Base-by-base conservation (phyloP, 805 yeast genomes). In the Zygosaccharomyces bisporus region DNA sequence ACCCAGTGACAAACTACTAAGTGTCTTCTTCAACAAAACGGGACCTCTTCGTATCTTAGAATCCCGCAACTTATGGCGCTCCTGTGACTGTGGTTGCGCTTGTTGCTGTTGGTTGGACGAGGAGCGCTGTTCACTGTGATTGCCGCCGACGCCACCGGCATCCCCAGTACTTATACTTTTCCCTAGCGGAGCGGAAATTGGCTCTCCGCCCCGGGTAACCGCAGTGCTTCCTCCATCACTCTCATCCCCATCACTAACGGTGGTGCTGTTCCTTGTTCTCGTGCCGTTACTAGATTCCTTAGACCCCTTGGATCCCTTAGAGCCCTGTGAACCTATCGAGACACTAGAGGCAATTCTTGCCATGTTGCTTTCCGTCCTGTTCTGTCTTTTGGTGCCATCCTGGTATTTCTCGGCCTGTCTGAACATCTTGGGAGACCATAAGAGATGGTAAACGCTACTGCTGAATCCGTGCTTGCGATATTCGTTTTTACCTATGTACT, bases 1-100 rank as follows among this genome's bases (percentile, higher is more conserved):
- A 8, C 48, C 38, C 47, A 56, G 52, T 3, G 63, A 56, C 17
- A 58, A 34, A 45, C 51, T 52, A 38, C 61, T 57, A 14, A 58
- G 34, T 7, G 63, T 57, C 29, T 53, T 57, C 44, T 52, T 49
- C 29, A 51, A 34, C 10, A 48, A 24, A 6, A 44, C 36, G 3
- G 53, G 50, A 8, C 49, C 52, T 36, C 47, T 52, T 43, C 44
- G 51, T 44, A 52, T 42, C 37, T 36, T 45, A 16, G 39, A 34
- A n/a, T 45, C 39, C 13, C 21, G 31, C 17, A 33, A 17, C 23
- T 13, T 37, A 9, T 37, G 23, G 9, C 40, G 40, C 20, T 25
- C 20, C 20, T 12, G 19, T n/a, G 8, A 4, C 18, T 14, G 31
- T 23, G 14, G 9, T 12, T 27, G 35, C n/a, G 21, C 18, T n/a